Evolutionary conservation across 2,329 filamentous ascomycete species (phyloP).

Genomic region (Cryoendolithus antarcticus): DNA sequence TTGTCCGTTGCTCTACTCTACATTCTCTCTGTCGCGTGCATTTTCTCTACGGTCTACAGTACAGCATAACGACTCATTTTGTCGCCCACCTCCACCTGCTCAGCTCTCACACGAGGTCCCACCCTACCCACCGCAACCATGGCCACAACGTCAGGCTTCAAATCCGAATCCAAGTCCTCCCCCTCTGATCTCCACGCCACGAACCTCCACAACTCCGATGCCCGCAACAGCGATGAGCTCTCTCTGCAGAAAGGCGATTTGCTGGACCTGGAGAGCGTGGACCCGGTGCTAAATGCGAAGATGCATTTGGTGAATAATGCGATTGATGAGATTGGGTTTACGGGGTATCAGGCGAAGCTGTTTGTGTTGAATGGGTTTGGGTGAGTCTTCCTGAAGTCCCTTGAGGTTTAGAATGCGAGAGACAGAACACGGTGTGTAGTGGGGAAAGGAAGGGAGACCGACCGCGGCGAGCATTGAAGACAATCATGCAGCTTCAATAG

Average conservation of each 20-base stretch:
- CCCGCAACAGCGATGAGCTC: not conserved
- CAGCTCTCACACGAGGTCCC: no score
- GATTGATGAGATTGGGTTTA: constrained; percentile 44
- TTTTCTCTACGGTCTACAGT: no score
- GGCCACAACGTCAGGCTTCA: no score
- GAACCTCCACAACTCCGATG: no score
- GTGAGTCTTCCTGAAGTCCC: constrained; percentile 17
- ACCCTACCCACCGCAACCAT: no score
- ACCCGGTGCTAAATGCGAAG: constrained; percentile 51
- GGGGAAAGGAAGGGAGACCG: not conserved
- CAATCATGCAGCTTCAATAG: no score
- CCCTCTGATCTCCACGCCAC: no score
- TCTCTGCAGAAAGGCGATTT: constrained; percentile 35
- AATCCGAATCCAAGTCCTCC: no score
- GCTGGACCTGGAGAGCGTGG: constrained; percentile 44
- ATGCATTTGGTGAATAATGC: constrained; percentile 59
- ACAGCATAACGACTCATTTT: no score
- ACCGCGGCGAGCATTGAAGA: not conserved
- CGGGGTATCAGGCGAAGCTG: constrained; percentile 43
- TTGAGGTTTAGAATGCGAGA: not conserved
- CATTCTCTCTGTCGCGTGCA: no score
- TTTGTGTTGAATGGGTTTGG: constrained; percentile 51
- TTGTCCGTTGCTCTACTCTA: no score
- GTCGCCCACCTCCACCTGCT: no score
- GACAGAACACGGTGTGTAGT: not conserved